Base-by-base conservation (phyloP, 1,284 basidiomycete species). In the Irpex sp. region DNA sequence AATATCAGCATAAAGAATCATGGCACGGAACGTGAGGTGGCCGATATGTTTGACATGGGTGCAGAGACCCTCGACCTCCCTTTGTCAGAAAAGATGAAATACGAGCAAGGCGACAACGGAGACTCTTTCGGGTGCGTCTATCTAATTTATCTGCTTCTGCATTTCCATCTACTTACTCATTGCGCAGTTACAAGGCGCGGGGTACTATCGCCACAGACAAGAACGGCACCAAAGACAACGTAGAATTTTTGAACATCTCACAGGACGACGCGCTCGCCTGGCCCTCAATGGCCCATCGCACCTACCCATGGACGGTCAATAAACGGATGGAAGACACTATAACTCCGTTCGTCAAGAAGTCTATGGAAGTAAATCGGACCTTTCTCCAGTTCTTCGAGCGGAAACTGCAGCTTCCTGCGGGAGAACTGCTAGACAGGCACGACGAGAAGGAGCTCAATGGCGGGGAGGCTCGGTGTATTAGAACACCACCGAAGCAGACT, bases 231-330 rank as follows among this genome's bases (percentile, higher is more conserved):
- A 65, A 72, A 7, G 88, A 90, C 71, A 82, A 81, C 0, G 80
- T 82, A 11, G 87, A 90, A 68, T 89, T 88, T 73, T 76, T 90
- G 65, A 89, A 90, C 68, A 73, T 90, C 21, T 76, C 88, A 0
- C 86, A 87, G 69, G 87, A 91, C 69, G 88, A 91, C 65, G 84
- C 79, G 0, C 70, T 89, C 0, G 79, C 84, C 0, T 89, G 79
- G 75, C 87, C 87, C 0, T 65, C 74, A 1, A 74, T 79, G 31
- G 78, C 77, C 7, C 80, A 83, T 44, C 81, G 87, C 21, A 75
- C 77, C 0, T 90, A 89, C 68, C 88, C 87, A 0, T 68, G 72
- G 0, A 79, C 82, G 0, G 82, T 85, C 15, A 80, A 82, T 40
- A 76, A 75, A 4, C 78, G 77, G 21, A 87, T 88, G 81, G 74